Conservation (phyloP, 305 asterid species). For the Euphrasia arctica region DNA sequence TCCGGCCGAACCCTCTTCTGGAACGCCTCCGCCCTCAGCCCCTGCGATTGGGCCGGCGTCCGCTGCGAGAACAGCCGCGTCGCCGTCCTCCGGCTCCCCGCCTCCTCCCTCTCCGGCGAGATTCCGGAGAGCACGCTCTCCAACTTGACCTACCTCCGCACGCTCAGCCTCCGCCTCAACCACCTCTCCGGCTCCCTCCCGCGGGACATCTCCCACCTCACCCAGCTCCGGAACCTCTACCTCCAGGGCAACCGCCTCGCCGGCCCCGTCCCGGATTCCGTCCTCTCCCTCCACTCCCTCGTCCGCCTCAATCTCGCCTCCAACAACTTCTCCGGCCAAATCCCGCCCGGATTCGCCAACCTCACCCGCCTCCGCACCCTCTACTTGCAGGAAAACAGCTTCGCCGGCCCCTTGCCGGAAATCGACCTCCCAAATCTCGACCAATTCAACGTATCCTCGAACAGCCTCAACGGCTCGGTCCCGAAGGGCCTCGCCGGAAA, state of each 20-base stretch:
- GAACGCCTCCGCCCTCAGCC: conserved; percentile 47
- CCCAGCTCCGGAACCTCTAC: conserved; percentile 53
- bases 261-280: conserved; percentile 50
- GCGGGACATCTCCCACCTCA: conserved; percentile 44
- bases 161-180: conserved; percentile 80
- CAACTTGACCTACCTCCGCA: conserved; percentile 52
- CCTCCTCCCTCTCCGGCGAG: conserved; percentile 63
- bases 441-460: conserved; percentile 66
- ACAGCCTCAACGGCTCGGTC: conserved; percentile 52
- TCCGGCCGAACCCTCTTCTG: conserved; percentile 65
- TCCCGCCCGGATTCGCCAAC: conserved; percentile 48
- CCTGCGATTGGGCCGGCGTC: conserved; percentile 77
- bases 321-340: conserved; percentile 61
- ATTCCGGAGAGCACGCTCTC: conserved; percentile 52
- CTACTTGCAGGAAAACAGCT: conserved; percentile 49
- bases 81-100: conserved; percentile 75
- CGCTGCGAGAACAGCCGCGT: conserved; percentile 44
- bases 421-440: conserved; percentile 38
- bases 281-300: conserved; percentile 45
- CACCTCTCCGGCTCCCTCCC: conserved; percentile 65
- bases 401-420: conserved; percentile 60
- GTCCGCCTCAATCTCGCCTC: conserved; percentile 61
- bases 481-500: conserved; percentile 52
- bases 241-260: conserved; percentile 55
- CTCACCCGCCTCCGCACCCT: conserved; percentile 61